Conservation (phyloP, 768 basidiomycete genomes). For the Glaciozyma antarctica region DNA sequence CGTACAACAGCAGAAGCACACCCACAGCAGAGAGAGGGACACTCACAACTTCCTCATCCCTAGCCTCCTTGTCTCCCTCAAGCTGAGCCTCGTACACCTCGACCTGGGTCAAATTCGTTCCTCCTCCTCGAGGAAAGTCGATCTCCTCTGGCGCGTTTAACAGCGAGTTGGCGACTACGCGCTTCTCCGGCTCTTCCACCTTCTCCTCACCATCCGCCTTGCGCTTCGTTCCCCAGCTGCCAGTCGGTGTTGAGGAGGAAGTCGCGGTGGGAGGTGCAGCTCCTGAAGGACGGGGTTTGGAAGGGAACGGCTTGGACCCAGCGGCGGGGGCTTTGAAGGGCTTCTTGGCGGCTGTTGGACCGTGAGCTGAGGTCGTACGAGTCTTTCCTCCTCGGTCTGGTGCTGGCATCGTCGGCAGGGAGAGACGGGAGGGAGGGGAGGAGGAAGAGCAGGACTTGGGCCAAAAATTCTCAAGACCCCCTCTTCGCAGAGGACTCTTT, state of each 20-base stretch:
- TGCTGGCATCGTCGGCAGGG: too few species aligned
- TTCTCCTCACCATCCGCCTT: neutral
- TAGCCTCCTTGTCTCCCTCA: slow-evolving; percentile 75
- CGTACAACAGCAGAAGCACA: slow-evolving; percentile 28
- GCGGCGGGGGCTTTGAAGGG: slow-evolving; percentile 15
- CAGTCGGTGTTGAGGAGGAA: neutral
- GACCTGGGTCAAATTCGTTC: slow-evolving; percentile 72
- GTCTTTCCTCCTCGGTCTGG: slow-evolving; percentile 18
- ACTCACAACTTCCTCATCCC: slow-evolving; percentile 52
- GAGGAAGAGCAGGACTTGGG: too few species aligned
- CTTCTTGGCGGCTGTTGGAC: slow-evolving; percentile 18
- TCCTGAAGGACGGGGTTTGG: neutral
- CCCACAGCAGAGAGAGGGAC: too few species aligned
- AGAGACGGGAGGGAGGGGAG: too few species aligned
- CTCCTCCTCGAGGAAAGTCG: slow-evolving; percentile 83
- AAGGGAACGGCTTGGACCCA: neutral
- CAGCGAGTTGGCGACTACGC: slow-evolving; percentile 6
- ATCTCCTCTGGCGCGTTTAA: slow-evolving; percentile 31
- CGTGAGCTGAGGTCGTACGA: slow-evolving; percentile 21
- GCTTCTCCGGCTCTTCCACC: slow-evolving; percentile 24
- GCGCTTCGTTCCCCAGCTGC: slow-evolving; percentile 10
- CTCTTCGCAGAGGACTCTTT: too few species aligned
- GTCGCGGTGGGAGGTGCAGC: neutral
- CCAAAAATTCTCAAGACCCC: too few species aligned
- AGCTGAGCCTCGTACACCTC: slow-evolving; percentile 78